Base-by-base conservation (phyloP, 495 filamentous ascomycete species). In the Neohortaea acidophila region DNA sequence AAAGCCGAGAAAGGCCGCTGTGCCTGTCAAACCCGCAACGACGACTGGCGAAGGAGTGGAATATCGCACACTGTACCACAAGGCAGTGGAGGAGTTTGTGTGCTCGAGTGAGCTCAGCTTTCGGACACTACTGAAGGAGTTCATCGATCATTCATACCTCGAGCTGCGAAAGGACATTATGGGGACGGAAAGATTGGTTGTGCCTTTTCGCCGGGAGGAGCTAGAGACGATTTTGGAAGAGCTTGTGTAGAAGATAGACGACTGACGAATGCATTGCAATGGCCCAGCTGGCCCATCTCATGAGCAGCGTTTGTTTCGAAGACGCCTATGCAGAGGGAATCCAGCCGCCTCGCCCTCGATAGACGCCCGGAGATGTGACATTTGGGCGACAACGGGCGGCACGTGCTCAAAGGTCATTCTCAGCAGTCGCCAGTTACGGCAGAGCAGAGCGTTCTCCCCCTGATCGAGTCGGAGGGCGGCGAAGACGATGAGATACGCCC, bases 131-230 rank as follows among this genome's bases (percentile, higher is more conserved):
- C 56, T 97, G 51, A 96, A 94, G 61, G 89, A 97, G 70, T 84
- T 97, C 58, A 81, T 92, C 53, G 89, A 97, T 49, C 89, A 97
- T 60, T 83, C 93, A 51, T 96, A 96, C 78, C 74, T 97, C 42
- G 79, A 79, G 15, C 84, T 76, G 38, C 72, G 77, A 43, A 86
- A 84, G 60, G 87, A 96, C 63, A 69, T 68, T 2, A 63, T 79
- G 38, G 89, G 89, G 0, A 80, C 77, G 23, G 91, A 96, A 51
- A 64, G 87, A 11, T 59, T 97, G 22, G 79, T 78, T 36, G 73
- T 94, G 11, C 91, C 89, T 4, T 78, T 93, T 52, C 68, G 79
- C 39, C 79, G 75, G 46, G 84, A 93, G 43, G 89, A 96, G 54
- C 69, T 96, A 52, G 87, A 93, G 59, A 73, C 67, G 7, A 77